Conservation (phyloP, 257 asterid species). For the Solanum pennellii region DNA sequence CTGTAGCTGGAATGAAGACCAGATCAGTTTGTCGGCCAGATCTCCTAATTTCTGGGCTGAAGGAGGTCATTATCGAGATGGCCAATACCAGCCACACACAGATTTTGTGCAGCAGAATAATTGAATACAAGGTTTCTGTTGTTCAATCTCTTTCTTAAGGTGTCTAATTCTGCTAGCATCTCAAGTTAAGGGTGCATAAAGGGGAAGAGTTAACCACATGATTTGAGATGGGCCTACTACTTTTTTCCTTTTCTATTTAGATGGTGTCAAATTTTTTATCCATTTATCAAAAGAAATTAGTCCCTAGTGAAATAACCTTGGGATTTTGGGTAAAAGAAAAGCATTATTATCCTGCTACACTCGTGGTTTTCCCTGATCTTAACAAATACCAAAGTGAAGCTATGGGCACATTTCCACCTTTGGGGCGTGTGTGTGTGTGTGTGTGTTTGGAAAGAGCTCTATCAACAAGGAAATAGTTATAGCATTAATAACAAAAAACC, state of each 20-base stretch:
- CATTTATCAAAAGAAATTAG: background rate
- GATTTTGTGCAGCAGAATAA: background rate
- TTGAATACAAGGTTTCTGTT: background rate
- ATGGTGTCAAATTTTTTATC: background rate
- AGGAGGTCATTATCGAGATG: background rate
- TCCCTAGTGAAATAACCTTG: background rate
- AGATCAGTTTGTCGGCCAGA: background rate
- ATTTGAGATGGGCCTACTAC: background rate
- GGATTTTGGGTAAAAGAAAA: background rate
- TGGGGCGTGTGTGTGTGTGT: accelerated
- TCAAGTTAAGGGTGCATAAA: background rate
- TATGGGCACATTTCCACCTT: background rate
- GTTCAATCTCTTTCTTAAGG: background rate
- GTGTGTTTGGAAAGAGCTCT: background rate
- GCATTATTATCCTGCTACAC: background rate
- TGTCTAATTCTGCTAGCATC: background rate
- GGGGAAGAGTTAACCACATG: background rate
- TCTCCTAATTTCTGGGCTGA: background rate
- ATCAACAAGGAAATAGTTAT: background rate
- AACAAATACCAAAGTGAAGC: background rate
- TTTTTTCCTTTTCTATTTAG: background rate
- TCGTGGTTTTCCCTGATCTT: background rate
- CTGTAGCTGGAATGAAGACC: background rate
- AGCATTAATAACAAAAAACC: background rate
- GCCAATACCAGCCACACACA: background rate